Evolutionary conservation across 2,329 filamentous ascomycete species (phyloP), one percentile per base, ranked within the genome.

Genomic region (Colletotrichum endophyticum): DNA sequence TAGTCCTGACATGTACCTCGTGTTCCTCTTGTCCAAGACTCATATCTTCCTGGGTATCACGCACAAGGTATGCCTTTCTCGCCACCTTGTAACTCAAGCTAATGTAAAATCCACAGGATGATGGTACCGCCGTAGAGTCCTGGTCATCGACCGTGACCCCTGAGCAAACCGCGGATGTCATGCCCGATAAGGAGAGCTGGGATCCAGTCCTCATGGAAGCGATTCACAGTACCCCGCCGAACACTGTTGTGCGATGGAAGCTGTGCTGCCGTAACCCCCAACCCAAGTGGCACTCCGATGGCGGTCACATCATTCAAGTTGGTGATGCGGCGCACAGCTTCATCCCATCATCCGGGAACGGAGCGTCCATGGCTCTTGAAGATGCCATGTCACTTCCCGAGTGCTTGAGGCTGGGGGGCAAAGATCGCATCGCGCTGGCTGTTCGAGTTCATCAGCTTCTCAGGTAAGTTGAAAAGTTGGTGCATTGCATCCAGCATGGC

Each of bases 311-410:
- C 22, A 63, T 80, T 4, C 78, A 80, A 44, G 27, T 80, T 3
- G 80, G 79, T 3, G 80, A 81, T 66, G 64, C 66, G 8, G 79
- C 80, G 8, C 80, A 81, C 56, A 75, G 67, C 15, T 79, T 79
- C 49, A 67, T 79, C 2, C 80, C 79, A 0, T 73, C 78, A 1
- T 79, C 79, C 4, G 77, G 61, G 8, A 78, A 72, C 62, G 80
- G 80, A 4, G 80, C 77, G 1, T 80, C 77, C 1, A 73, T 74
- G 39, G 78, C 77, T 6, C 69, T 80, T n/a, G 80, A 81, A 39
- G 77, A 78, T 27, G 77, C 74, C 19, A 36, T 79, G 12, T 75
- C 77, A 12, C 49, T 80, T 6, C 78, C 78, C 1, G 69, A 70
- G 15, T 70, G 68, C 19, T 53, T 70, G 15, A 56, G 59, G 2